Base-by-base conservation (phyloP, 257 asterid species). In the Schizonepeta tenuifolia region DNA sequence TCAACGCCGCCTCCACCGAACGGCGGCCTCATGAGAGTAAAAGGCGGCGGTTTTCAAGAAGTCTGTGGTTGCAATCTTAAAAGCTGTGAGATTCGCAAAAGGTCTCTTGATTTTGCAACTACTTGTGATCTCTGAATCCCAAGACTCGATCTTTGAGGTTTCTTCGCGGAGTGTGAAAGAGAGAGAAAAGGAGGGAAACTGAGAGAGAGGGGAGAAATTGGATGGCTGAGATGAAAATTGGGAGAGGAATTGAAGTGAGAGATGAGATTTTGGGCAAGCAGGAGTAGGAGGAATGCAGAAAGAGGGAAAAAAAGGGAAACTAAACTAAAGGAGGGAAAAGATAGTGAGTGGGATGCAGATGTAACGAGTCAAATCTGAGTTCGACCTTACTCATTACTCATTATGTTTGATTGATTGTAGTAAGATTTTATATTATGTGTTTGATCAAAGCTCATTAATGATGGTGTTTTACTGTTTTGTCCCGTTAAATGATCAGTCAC, bases 21-120 rank as follows among this genome's bases (percentile, higher is more conserved):
- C 28, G 89, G 91, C 44, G 87, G 92, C 79, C 77, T 85, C 83
- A 75, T 71, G 41, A 90, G 68, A 55, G 87, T 69, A 66, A 75
- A 84, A 28, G 84, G 77, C 65, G 83, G 79, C 85, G 84, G 91
- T 12, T 83, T 79, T n/a, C n/a, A n/a, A n/a, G n/a, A n/a, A n/a
- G n/a, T n/a, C n/a, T n/a, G n/a, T n/a, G n/a, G n/a, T n/a, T n/a
- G n/a, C n/a, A n/a, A n/a, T n/a, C n/a, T n/a, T n/a, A n/a, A n/a
- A n/a, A n/a, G n/a, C n/a, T n/a, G n/a, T n/a, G n/a, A n/a, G n/a
- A n/a, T n/a, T n/a, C n/a, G n/a, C 28, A 5, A 33, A 44, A 1
- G 43, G 61, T 18, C 5, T 18, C 67, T 46, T n/a, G 65, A 31
- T 72, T 72, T 33, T 15, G 46, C 64, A 38, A 54, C 33, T 64